Percentiles rank a stretch among this genome's conserved stretches.
Evolutionary conservation across 2,329 filamentous ascomycete genomes (phyloP).

Genomic region (Ophiocordyceps unilateralis): DNA sequence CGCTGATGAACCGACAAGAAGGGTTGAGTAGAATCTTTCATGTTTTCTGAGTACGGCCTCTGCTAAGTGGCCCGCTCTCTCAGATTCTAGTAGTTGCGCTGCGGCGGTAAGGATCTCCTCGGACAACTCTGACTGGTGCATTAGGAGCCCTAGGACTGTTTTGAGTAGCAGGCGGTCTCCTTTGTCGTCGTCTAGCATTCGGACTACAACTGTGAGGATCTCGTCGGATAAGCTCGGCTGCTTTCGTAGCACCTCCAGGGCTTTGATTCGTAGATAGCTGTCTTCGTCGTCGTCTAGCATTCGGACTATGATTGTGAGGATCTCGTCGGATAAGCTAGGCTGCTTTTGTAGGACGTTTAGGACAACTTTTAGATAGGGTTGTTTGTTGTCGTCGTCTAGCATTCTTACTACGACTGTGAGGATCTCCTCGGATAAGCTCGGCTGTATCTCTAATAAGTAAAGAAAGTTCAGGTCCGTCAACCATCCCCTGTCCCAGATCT

Average conservation of each 20-base stretch:
- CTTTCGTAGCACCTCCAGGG: no score
- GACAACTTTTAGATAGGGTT: not conserved
- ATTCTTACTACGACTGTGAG: not conserved
- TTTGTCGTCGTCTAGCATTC: not conserved
- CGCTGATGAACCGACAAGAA: not conserved
- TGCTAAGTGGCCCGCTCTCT: not conserved
- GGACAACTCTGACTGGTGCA: not conserved
- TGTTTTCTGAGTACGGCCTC: not conserved
- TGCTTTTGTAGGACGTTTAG: not conserved
- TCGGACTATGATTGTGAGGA: not conserved
- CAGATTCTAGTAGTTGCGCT: not conserved
- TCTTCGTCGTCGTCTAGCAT: not conserved
- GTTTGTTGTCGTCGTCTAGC: not conserved
- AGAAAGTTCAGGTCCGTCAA: no score
- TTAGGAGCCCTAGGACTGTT: not conserved
- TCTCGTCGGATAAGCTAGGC: not conserved
- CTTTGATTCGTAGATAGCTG: accelerated
- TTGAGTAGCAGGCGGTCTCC: accelerated
- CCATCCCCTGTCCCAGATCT: no score
- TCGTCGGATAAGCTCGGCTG: no score
- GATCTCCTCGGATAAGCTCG: not conserved
- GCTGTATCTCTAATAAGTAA: not conserved
- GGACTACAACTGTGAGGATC: not conserved
- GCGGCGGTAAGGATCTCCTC: not conserved
- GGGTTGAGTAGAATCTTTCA: not conserved